A percentile compares a stretch with the other conserved stretches of the same genome.
These are phyloP conservation scores for Mycena vulgaris DNA, from an alignment of 768 basidiomycete species.

Conservation along the genomic window DNA sequence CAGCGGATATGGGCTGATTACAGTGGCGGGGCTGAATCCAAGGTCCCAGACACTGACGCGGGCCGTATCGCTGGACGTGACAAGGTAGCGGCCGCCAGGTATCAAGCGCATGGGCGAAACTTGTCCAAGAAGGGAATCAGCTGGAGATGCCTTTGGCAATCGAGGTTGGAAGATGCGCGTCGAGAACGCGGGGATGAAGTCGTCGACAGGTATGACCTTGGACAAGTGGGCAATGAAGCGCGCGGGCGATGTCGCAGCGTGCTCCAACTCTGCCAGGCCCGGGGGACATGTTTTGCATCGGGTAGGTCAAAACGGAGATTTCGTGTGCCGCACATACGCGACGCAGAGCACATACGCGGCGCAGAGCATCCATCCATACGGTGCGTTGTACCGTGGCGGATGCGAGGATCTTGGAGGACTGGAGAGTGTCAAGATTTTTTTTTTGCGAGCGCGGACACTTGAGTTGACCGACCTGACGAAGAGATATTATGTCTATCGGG, in stretches of 20 bases:
- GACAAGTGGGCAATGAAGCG: conserved; percentile 38
- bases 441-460: not conserved
- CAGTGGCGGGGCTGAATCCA: conserved; percentile 35
- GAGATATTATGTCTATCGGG: conserved; percentile 39
- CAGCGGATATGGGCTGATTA: conserved; percentile 35
- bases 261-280: conserved; percentile 43
- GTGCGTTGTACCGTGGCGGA: conserved; percentile 39
- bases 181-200: conserved; percentile 23
- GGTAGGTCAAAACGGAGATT: conserved; percentile 43
- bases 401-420: conserved; percentile 46
- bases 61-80: conserved; percentile 36
- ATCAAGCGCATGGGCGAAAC: conserved; percentile 41
- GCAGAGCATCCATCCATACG: conserved; percentile 48
- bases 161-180: conserved; percentile 36
- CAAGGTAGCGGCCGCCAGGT: conserved; percentile 51
- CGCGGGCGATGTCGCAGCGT: conserved; percentile 43
- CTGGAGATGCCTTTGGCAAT: conserved; percentile 19
- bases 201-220: not conserved
- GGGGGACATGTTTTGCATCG: conserved; percentile 46
- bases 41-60: conserved; percentile 48
- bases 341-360: conserved; percentile 43
- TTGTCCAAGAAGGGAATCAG: conserved; percentile 9
- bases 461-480: conserved; percentile 37
- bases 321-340: conserved; percentile 40
- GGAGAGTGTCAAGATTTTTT: conserved; percentile 19